A percentile compares a stretch with the other conserved stretches of the same genome.
These are phyloP conservation scores for Lasiosphaeria hispida DNA, from an alignment of 495 filamentous ascomycete genomes.

Conservation along the genomic window DNA sequence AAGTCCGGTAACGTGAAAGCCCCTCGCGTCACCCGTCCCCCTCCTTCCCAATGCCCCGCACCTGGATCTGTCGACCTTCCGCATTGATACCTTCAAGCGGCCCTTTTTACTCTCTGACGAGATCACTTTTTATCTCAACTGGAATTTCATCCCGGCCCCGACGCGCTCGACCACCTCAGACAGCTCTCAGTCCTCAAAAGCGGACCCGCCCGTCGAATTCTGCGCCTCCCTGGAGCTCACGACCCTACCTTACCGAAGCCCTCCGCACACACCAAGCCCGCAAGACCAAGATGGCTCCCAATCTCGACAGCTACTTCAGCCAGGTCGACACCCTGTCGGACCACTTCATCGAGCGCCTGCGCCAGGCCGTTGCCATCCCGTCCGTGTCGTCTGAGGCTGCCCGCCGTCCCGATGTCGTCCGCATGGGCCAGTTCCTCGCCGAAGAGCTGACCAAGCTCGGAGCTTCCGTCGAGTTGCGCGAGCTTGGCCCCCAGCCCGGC, in stretches of 20 bases:
- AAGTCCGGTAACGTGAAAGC: not conserved
- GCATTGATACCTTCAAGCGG: conserved; percentile 21
- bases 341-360: conserved; percentile 87
- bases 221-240: conserved; percentile 10
- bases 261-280: conserved; percentile 50
- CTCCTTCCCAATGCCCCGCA: conserved; percentile 38
- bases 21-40: conserved; percentile 11
- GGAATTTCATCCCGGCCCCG: not conserved
- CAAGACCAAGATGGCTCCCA: conserved; percentile 81
- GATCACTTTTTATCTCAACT: not conserved
- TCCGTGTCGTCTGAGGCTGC: conserved; percentile 90
- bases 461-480: conserved; percentile 77
- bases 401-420: conserved; percentile 83
- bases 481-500: conserved; percentile 84
- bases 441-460: conserved; percentile 78
- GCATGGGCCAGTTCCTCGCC: conserved; percentile 93
- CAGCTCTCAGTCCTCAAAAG: not conserved
- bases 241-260: conserved; percentile 46
- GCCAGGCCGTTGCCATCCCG: conserved; percentile 91
- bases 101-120: conserved; percentile 4
- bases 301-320: conserved; percentile 79
- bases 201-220: not conserved
- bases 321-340: conserved; percentile 82
- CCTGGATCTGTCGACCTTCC: conserved; percentile 33
- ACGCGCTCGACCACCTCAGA: no score